Base-by-base conservation (phyloP, 2,329 filamentous ascomycete genomes). In the Dactylella cylindrospora region DNA sequence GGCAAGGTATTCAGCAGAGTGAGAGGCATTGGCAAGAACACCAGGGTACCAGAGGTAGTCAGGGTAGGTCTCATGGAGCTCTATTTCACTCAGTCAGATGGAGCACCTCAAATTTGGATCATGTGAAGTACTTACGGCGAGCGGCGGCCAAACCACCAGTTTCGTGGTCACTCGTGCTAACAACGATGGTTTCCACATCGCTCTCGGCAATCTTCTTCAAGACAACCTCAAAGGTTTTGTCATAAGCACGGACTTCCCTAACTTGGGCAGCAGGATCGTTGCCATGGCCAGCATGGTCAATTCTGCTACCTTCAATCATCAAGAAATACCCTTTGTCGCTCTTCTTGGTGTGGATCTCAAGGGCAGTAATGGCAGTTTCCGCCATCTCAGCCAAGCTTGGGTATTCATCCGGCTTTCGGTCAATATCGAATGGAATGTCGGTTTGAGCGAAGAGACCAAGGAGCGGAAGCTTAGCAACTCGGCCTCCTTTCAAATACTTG, bases 291-390 rank as follows among this genome's bases (percentile, higher is more conserved):
- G 93, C 91, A 71, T 98, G 93, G 70, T 98, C 93, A 69, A 98
- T 97, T 33, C 93, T 81, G 69, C 88, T 95, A 3, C 90, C 93
- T 74, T 98, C 93, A 64, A 98, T 94, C 91, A 98, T 95, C 68
- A 98, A 78, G 75, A 98, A 98, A 78, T 97, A 98, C 3, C 93
- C 93, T 73, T 94, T 84, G 33, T 97, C 89, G 65, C 82, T 89
- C 70, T 90, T 78, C 70, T 81, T 78, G 0, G 93, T 96, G 0
- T 90, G 93, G 59, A 84, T 83, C 65, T 86, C 85, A 19, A 98
- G 80, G 1, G 88, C 84, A 10, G 79, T 82, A 64, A 98, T 77
- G 1, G 93, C 91, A 12, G 88, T 88, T 67, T 80, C 79, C 6
- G 91, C 83, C 90, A 96, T 97, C 74, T 96, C 90, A 71, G 87